Evolutionary conservation across 495 filamentous ascomycete genomes (phyloP).

Genomic region (Lentithecium fluviatile): DNA sequence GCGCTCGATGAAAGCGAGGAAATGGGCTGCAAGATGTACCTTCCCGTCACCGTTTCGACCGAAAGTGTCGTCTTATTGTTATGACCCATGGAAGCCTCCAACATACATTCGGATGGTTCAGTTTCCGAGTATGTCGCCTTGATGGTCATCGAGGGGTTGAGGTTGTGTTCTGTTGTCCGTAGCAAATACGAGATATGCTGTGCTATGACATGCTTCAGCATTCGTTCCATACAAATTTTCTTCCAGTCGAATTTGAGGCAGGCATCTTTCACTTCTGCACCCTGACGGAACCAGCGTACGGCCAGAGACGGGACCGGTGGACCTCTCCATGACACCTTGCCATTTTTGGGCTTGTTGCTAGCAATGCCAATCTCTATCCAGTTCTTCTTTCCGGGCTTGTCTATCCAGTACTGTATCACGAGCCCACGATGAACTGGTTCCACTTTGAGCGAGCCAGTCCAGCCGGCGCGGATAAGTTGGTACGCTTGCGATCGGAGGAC

Average conservation of each 20-base stretch:
- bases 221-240: constrained; percentile 66
- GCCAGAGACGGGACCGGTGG: constrained; percentile 53
- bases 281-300: constrained; percentile 82
- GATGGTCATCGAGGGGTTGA: constrained; percentile 49
- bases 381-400: constrained; percentile 66
- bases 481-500: constrained; percentile 73
- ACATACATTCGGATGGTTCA: constrained; percentile 62
- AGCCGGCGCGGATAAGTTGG: constrained; percentile 63
- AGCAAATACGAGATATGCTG: constrained; percentile 70
- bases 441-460: constrained; percentile 72
- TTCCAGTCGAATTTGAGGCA: constrained; percentile 64
- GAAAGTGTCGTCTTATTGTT: constrained; percentile 57
- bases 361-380: constrained; percentile 87
- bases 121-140: constrained; percentile 45
- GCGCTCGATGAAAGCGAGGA: constrained; percentile 48
- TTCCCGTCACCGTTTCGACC: constrained; percentile 61
- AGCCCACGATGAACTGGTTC: constrained; percentile 75
- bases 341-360: constrained; percentile 54
- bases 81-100: constrained; percentile 63
- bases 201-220: constrained; percentile 72
- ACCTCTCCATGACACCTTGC: constrained; percentile 42
- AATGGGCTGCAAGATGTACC: constrained; percentile 36
- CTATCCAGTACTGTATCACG: constrained; percentile 85
- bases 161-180: constrained; percentile 54
- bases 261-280: constrained; percentile 65